phyloP scores from a whole-genome alignment of 1,284 basidiomycete species.

The Exobasidium rhododendri region DNA sequence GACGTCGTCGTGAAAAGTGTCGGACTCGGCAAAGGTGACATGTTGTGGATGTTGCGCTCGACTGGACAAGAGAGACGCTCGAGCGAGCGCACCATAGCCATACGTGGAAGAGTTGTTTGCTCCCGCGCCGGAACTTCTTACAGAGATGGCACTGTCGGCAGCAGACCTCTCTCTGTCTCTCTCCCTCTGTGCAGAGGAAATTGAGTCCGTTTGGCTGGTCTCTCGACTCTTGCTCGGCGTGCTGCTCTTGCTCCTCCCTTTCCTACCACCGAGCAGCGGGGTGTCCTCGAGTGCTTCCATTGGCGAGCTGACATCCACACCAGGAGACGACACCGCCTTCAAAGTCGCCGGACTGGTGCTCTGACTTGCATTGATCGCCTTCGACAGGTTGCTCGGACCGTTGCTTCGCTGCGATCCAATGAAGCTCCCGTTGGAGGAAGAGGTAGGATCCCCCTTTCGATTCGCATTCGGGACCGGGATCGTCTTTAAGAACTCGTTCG shows the following conservation, averaged over 20 bases:
- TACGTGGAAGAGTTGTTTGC: conserved; percentile 11
- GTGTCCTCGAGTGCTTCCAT: conserved; percentile 11
- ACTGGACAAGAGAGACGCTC: conserved; percentile 21
- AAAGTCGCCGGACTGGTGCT: not conserved
- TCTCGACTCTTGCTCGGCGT: not conserved
- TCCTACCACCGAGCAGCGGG: conserved; percentile 16
- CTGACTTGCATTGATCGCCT: not conserved
- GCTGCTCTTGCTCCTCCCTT: not conserved
- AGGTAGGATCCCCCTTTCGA: not conserved
- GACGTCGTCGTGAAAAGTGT: conserved; percentile 13
- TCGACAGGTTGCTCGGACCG: conserved; percentile 11
- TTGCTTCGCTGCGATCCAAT: not conserved
- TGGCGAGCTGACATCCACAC: not conserved
- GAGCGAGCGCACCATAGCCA: conserved; percentile 42
- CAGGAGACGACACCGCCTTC: no score
- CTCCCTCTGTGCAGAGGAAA: not conserved
- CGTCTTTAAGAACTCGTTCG: conserved; percentile 18
- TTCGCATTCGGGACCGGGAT: no score
- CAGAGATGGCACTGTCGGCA: conserved; percentile 10
- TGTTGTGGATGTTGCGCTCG: conserved; percentile 24
- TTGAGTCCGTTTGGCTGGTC: not conserved
- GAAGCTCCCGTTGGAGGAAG: not conserved
- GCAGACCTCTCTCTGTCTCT: not conserved
- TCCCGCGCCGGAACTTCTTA: not conserved
- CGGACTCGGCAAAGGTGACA: conserved; percentile 15